Percentiles rank a stretch among this genome's conserved stretches.
Evolutionary conservation across 352 stramenopile genomes (phyloP).

Genomic region (Globisporangium nodosum): DNA sequence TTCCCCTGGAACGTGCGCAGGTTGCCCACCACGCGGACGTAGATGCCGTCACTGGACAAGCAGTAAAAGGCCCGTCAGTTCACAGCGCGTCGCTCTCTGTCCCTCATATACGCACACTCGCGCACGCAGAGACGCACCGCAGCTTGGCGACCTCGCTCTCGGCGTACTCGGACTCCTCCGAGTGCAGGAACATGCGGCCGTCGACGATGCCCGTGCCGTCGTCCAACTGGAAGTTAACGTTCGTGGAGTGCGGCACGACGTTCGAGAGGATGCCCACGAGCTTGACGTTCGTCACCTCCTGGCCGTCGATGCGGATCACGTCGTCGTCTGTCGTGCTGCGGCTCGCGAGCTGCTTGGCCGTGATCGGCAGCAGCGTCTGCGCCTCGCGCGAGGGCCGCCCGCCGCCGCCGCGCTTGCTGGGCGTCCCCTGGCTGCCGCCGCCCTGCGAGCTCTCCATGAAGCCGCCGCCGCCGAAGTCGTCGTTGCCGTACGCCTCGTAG

Average conservation of each 20-base stretch:
- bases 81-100: not conserved
- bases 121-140: constrained; percentile 18
- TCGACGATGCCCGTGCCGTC: constrained; percentile 92
- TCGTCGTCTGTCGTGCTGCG: constrained; percentile 53
- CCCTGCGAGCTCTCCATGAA: constrained; percentile 66
- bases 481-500: constrained; percentile 72
- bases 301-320: constrained; percentile 80
- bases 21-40: constrained; percentile 89
- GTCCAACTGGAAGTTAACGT: constrained; percentile 91
- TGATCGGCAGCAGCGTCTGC: constrained; percentile 92
- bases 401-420: constrained; percentile 35
- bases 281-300: constrained; percentile 85
- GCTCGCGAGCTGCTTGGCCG: constrained; percentile 80
- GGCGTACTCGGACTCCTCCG: constrained; percentile 74
- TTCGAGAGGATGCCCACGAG: constrained; percentile 83
- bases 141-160: constrained; percentile 55
- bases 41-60: constrained; percentile 63
- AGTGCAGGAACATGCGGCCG: constrained; percentile 89
- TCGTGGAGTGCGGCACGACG: constrained; percentile 83
- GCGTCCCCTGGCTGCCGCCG: constrained; percentile 39
- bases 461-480: constrained; percentile 61
- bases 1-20: constrained; percentile 90
- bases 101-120: not conserved
- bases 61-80: not conserved
- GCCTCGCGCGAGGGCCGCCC: constrained; percentile 34